These are phyloP conservation scores for Penicillium mononematosum DNA, from an alignment of 495 filamentous ascomycete species.

Conservation along the genomic window DNA sequence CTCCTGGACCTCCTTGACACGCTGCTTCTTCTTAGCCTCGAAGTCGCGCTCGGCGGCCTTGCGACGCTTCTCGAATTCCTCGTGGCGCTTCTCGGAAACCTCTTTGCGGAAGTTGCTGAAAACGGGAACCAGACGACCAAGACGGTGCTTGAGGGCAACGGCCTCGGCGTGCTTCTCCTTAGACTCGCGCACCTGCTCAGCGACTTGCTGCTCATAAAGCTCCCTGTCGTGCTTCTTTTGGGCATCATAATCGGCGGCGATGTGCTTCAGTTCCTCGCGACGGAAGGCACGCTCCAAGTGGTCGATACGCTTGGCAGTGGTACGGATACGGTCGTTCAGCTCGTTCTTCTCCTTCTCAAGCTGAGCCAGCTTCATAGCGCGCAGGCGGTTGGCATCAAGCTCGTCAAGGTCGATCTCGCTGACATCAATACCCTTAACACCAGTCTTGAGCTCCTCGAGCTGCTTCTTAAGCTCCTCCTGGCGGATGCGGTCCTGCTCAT, in stretches of 20 bases:
- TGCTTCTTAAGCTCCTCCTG: constrained; percentile 94
- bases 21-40: constrained; percentile 81
- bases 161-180: constrained; percentile 87
- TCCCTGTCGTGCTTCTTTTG: constrained; percentile 80
- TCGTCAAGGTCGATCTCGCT: constrained; percentile 76
- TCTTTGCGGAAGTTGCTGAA: constrained; percentile 82
- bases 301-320: constrained; percentile 94
- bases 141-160: constrained; percentile 86
- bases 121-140: constrained; percentile 71
- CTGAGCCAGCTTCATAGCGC: constrained; percentile 90
- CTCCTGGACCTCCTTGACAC: constrained; percentile 80
- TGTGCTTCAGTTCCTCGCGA: constrained; percentile 89
- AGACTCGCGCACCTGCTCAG: constrained; percentile 72
- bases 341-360: constrained; percentile 97
- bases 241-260: constrained; percentile 78
- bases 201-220: constrained; percentile 75
- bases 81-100: constrained; percentile 79
- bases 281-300: constrained; percentile 96
- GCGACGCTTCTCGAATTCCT: constrained; percentile 92
- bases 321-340: constrained; percentile 80
- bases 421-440: constrained; percentile 74
- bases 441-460: constrained; percentile 90
- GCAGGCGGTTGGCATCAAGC: constrained; percentile 83
- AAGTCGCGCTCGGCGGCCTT: constrained; percentile 86
- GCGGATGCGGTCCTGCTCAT: constrained; percentile 87